Evolutionary conservation across 1,139 yeast species (phyloP), one percentile per base, ranked within the genome.

Genomic region (Pichia sp.): DNA sequence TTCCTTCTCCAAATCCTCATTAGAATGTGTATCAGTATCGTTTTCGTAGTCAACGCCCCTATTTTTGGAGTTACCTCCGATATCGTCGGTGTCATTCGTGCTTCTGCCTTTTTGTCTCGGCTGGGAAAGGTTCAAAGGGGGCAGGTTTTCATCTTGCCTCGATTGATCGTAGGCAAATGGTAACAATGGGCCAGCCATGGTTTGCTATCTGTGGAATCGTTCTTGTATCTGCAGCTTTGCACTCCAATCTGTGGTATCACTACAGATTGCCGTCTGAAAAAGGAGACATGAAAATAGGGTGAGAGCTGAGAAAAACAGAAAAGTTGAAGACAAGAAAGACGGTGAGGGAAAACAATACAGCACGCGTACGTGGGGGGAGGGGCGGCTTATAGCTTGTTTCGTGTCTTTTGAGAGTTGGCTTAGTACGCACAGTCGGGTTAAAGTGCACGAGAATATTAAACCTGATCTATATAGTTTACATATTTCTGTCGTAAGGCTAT

Each of bases 91-190:
- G 5, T 33, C 36, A n/a, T 38, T 24, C 24, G 24, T n/a, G 6
- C 27, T 17, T 24, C 31, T 42, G 20, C 44, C 47, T 16, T 31
- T 34, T 12, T 30, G 46, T n/a, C n/a, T n/a, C 8, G 46, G 30
- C 20, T 42, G 51, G 3, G 51, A 46, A 3, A 47, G 41, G 34
- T 48, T 48, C 6, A 55, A 40, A 1, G 58, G 58, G 4, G 55
- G 51, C 8, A 31, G 12, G 12, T 36, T 36, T 27, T 59, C 64
- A n/a, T 55, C 49, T 7, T 53, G 47, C n/a, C 65, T 52, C 2
- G 69, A 65, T 6, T 55, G 53, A 52, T 65, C 64, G 49, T 56
- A 65, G 4, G 68, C 62, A 55, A 65, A 57, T 1, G 69, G 69
- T 10, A 65, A 56, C 31, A 66, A 56, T 8, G 64, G 63, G n/a